These are phyloP conservation scores for Parafenestella ontariensis DNA, from an alignment of 2,329 filamentous ascomycete species.

Conservation along the genomic window DNA sequence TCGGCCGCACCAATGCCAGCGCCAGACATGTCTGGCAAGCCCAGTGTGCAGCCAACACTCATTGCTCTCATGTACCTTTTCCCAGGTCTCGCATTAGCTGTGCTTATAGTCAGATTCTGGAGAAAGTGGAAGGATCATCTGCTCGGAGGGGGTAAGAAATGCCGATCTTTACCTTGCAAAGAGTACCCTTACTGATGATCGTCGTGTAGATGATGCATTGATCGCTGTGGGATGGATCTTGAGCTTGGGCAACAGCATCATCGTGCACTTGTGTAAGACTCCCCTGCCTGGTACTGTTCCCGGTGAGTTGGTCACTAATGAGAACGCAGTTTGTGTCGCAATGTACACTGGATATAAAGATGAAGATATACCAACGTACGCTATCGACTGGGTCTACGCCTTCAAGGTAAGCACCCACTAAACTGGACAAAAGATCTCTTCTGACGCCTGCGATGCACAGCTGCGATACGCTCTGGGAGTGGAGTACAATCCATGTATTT, in stretches of 20 bases:
- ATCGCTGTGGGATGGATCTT: constrained; percentile 20
- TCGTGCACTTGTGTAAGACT: constrained; percentile 24
- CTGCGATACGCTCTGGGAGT: constrained; percentile 23
- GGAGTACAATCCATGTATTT: constrained; percentile 28
- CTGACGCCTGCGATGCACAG: constrained; percentile 5
- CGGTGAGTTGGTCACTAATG: not conserved
- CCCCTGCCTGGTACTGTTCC: not conserved
- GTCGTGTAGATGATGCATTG: constrained; percentile 11
- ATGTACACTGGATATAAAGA: constrained; percentile 22
- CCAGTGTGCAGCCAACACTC: constrained; percentile 21
- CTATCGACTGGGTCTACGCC: constrained; percentile 11
- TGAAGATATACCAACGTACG: constrained; percentile 19
- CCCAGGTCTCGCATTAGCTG: constrained; percentile 13
- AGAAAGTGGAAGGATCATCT: constrained; percentile 19
- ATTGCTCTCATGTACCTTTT: constrained; percentile 21
- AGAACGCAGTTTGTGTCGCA: constrained; percentile 8
- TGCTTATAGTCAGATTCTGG: constrained; percentile 21
- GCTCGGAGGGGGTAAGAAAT: constrained; percentile 21
- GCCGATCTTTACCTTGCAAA: not conserved
- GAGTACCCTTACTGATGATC: not conserved
- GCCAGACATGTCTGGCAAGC: constrained; percentile 15
- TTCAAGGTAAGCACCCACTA: constrained; percentile 12
- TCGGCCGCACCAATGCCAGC: not conserved
- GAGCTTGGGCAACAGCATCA: constrained; percentile 14
- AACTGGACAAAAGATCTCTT: not conserved